Conservation (phyloP, 495 filamentous ascomycete species). For the Bryoglossum gracile region DNA sequence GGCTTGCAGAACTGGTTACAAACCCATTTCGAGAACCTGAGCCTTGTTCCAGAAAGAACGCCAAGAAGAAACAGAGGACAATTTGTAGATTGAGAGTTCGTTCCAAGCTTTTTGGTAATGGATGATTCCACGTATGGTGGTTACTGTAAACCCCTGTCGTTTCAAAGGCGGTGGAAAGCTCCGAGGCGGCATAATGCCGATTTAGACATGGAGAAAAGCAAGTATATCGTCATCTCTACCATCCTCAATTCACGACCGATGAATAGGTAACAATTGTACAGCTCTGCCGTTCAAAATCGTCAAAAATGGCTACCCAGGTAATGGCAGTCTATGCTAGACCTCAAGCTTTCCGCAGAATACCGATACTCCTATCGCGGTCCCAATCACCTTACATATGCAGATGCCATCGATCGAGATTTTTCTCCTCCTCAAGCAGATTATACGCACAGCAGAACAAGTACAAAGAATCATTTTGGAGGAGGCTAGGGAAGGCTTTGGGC, state of each 20-base stretch:
- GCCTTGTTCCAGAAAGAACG: too few species aligned
- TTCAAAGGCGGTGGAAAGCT: neutral
- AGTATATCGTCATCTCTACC: neutral
- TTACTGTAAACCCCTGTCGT: neutral
- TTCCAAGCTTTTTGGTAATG: neutral
- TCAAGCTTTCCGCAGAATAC: slow-evolving; percentile 8
- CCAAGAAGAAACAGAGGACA: too few species aligned
- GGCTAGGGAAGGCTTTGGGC: slow-evolving; percentile 54
- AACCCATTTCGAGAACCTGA: too few species aligned
- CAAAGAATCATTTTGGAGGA: slow-evolving; percentile 55
- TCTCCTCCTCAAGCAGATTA: slow-evolving; percentile 35
- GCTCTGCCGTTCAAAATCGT: neutral
- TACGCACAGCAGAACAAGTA: slow-evolving; percentile 33
- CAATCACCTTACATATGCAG: slow-evolving; percentile 2
- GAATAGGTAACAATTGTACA: neutral
- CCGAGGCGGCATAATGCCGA: too few species aligned
- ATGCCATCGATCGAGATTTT: slow-evolving; percentile 25
- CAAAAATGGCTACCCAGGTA: slow-evolving; percentile 10
- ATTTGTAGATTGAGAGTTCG: too few species aligned
- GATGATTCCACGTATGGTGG: neutral
- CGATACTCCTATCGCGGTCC: neutral
- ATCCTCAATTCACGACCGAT: neutral
- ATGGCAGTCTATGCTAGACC: slow-evolving; percentile 9
- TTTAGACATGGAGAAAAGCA: neutral
- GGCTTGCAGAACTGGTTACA: too few species aligned